phyloP scores from a whole-genome alignment of 805 yeast species.

The Schwanniomyces polymorphus region DNA sequence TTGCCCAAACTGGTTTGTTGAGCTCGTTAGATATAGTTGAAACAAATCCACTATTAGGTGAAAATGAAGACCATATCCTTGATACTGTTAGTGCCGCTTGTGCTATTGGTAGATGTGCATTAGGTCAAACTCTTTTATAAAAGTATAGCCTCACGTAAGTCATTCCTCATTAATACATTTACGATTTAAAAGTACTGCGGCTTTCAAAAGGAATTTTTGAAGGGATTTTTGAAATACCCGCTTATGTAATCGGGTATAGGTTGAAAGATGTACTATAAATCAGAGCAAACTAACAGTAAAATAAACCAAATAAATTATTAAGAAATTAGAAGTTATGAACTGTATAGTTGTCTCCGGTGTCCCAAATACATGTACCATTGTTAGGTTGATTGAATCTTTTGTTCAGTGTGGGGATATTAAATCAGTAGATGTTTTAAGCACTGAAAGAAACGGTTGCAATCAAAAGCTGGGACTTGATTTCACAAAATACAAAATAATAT shows the following conservation, averaged over 20 bases:
- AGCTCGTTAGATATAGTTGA: conserved; percentile 91
- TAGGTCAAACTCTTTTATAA: conserved; percentile 84
- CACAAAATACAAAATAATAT: not conserved
- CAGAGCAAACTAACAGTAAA: not conserved
- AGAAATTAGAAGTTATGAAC: conserved; percentile 19
- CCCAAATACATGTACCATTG: conserved; percentile 47
- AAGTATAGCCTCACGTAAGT: not conserved
- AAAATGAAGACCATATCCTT: conserved; percentile 67
- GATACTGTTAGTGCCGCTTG: conserved; percentile 90
- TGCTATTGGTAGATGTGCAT: conserved; percentile 88
- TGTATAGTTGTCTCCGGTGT: conserved; percentile 58
- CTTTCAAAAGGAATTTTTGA: too few species aligned
- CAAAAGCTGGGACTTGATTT: not conserved
- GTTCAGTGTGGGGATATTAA: conserved; percentile 65
- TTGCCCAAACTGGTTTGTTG: conserved; percentile 86
- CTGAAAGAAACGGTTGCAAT: not conserved
- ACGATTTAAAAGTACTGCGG: not conserved
- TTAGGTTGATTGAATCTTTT: conserved; percentile 64
- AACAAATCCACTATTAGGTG: conserved; percentile 86
- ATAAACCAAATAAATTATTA: not conserved
- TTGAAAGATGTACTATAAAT: too few species aligned
- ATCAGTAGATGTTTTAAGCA: conserved; percentile 24
- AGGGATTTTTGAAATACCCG: not conserved
- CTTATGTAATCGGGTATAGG: not conserved
- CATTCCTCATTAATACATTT: too few species aligned